Evolutionary conservation across 108 stramenopile species (phyloP).

Genomic region (Epipyxis sp.): DNA sequence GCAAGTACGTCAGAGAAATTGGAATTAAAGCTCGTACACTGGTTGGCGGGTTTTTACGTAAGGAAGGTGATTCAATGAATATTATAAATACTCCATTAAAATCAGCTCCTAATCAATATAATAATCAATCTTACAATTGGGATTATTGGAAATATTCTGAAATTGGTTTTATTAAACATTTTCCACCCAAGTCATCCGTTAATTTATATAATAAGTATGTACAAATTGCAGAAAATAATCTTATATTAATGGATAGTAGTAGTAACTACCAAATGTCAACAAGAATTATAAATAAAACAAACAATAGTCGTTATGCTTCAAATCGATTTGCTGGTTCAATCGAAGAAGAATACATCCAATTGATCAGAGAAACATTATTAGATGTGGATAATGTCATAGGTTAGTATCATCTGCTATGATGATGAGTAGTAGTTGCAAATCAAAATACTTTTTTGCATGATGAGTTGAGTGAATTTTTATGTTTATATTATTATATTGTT

Average conservation of each 20-base stretch:
- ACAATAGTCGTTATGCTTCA: too few relatives aligned
- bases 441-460: too few relatives aligned
- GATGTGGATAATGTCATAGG: too few relatives aligned
- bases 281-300: too few relatives aligned
- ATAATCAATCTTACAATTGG: not conserved
- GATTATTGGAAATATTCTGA: not conserved
- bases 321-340: too few relatives aligned
- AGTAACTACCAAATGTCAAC: too few relatives aligned
- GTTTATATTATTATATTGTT: too few relatives aligned
- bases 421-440: too few relatives aligned
- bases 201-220: not conserved
- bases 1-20: conserved; percentile 6
- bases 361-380: too few relatives aligned
- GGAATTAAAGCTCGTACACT: conserved; percentile 1
- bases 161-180: not conserved
- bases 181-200: not conserved
- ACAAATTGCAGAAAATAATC: not conserved
- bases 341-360: too few relatives aligned
- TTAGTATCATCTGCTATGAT: too few relatives aligned
- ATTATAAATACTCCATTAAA: not conserved
- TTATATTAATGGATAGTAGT: not conserved
- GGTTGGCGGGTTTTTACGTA: conserved; percentile 10
- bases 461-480: too few relatives aligned
- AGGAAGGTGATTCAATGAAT: conserved; percentile 24
- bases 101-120: not conserved